phyloP scores from a whole-genome alignment of 2,329 filamentous ascomycete species.

The Madurella mycetomatis region DNA sequence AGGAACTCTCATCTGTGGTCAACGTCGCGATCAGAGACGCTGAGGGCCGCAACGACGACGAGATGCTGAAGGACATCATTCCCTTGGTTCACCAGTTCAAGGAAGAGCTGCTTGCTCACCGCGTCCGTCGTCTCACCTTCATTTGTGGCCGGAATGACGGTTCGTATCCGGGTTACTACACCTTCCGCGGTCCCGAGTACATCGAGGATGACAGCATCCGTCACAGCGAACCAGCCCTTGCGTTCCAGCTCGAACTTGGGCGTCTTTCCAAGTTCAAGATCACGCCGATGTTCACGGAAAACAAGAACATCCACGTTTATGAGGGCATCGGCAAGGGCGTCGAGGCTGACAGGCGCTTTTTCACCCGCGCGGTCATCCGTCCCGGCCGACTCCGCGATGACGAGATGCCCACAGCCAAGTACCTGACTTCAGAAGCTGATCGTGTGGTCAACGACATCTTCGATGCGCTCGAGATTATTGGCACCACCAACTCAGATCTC shows the following conservation, averaged over 20 bases:
- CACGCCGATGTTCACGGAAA: conserved; percentile 97
- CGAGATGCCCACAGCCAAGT: conserved; percentile 97
- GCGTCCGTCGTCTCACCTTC: conserved; percentile 88
- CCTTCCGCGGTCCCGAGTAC: conserved; percentile 89
- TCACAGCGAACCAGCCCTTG: conserved; percentile 91
- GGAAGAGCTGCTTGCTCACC: conserved; percentile 74
- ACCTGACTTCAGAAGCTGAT: conserved; percentile 95
- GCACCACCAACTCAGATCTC: conserved; percentile 97
- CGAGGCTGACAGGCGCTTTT: conserved; percentile 97
- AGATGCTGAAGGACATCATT: conserved; percentile 71
- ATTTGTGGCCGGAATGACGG: conserved; percentile 94
- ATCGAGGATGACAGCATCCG: conserved; percentile 92
- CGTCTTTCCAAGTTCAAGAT: conserved; percentile 96
- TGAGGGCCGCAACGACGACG: conserved; percentile 76
- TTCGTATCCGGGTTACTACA: conserved; percentile 95
- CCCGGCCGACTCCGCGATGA: conserved; percentile 83
- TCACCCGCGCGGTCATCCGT: conserved; percentile 91
- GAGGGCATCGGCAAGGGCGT: conserved; percentile 92
- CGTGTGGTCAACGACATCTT: conserved; percentile 96
- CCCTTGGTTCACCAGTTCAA: conserved; percentile 75
- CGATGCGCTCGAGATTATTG: conserved; percentile 95
- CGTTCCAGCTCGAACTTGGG: conserved; percentile 96
- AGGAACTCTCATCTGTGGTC: conserved; percentile 85
- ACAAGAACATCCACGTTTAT: conserved; percentile 98
- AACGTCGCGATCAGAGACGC: conserved; percentile 89